These are phyloP conservation scores for Ephemerocybe angulata DNA, from an alignment of 768 basidiomycete genomes.

Conservation along the genomic window DNA sequence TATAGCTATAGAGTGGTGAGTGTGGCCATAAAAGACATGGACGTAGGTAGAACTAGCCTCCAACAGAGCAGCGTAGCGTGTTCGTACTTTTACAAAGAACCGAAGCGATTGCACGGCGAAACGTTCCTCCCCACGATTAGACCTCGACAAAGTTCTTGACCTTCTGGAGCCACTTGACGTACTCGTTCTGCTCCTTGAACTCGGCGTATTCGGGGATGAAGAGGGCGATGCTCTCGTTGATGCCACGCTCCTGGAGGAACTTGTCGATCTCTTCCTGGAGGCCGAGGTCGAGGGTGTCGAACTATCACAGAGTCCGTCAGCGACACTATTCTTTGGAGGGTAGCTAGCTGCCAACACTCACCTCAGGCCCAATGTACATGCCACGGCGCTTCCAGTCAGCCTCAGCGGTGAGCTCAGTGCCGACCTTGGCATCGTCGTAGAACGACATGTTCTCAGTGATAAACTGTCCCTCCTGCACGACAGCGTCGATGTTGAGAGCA, in stretches of 20 bases:
- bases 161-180: constrained; percentile 81
- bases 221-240: constrained; percentile 75
- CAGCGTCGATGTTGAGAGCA: constrained; percentile 73
- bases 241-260: constrained; percentile 85
- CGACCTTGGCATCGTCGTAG: constrained; percentile 71
- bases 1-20: not conserved
- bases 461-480: constrained; percentile 76
- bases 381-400: constrained; percentile 93
- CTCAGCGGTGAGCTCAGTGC: constrained; percentile 76
- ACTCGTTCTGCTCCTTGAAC: constrained; percentile 95
- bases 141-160: constrained; percentile 81
- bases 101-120: not conserved
- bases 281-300: constrained; percentile 81
- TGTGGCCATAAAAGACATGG: not conserved
- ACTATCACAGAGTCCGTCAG: constrained; percentile 38
- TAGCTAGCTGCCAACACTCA: constrained; percentile 25
- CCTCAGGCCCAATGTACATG: constrained; percentile 88
- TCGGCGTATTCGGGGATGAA: constrained; percentile 90
- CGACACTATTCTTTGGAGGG: constrained; percentile 43
- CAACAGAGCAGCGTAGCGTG: not conserved
- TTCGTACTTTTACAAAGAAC: not conserved
- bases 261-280: constrained; percentile 92
- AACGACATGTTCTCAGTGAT: constrained; percentile 87
- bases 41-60: not conserved
- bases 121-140: constrained; percentile 21